phyloP scores from a whole-genome alignment of 2,329 filamentous ascomycete species.

The Ascochyta fabae region DNA sequence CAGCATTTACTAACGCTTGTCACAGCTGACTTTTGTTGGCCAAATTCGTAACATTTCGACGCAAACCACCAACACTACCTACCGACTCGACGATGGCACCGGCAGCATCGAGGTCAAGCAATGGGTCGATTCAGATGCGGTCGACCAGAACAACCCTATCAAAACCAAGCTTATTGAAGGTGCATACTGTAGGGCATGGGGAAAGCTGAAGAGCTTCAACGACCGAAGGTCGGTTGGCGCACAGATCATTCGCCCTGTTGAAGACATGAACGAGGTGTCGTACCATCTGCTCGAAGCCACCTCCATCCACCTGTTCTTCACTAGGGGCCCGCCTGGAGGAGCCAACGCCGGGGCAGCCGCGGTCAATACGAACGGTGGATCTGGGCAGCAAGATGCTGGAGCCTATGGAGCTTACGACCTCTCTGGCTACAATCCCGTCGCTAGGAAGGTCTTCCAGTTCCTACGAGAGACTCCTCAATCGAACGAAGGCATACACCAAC shows the following conservation, averaged over 20 bases:
- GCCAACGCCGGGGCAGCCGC: conserved; percentile 48
- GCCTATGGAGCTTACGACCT: conserved; percentile 45
- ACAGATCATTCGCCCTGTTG: conserved; percentile 78
- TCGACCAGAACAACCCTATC: conserved; percentile 53
- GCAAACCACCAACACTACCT: conserved; percentile 91
- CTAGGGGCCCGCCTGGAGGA: conserved; percentile 68
- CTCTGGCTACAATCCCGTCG: conserved; percentile 57
- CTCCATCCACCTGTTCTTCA: conserved; percentile 84
- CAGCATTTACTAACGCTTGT: conserved; percentile 16
- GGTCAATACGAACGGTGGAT: conserved; percentile 38
- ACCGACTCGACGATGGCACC: conserved; percentile 94
- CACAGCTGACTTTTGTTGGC: conserved; percentile 83
- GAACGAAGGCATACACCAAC: conserved; percentile 84
- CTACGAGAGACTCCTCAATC: conserved; percentile 71
- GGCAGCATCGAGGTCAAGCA: conserved; percentile 89
- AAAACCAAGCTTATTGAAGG: conserved; percentile 70
- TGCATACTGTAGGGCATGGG: conserved; percentile 84
- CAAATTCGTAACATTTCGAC: conserved; percentile 86
- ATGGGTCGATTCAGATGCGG: conserved; percentile 72
- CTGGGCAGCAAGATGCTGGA: conserved; percentile 33
- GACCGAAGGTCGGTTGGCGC: conserved; percentile 82
- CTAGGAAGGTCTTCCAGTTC: conserved; percentile 74
- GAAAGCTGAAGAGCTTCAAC: conserved; percentile 82
- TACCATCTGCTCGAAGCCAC: conserved; percentile 92
- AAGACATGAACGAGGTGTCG: conserved; percentile 89